Conservation (phyloP, 768 basidiomycete genomes). For the Psilocybe azurescens region DNA sequence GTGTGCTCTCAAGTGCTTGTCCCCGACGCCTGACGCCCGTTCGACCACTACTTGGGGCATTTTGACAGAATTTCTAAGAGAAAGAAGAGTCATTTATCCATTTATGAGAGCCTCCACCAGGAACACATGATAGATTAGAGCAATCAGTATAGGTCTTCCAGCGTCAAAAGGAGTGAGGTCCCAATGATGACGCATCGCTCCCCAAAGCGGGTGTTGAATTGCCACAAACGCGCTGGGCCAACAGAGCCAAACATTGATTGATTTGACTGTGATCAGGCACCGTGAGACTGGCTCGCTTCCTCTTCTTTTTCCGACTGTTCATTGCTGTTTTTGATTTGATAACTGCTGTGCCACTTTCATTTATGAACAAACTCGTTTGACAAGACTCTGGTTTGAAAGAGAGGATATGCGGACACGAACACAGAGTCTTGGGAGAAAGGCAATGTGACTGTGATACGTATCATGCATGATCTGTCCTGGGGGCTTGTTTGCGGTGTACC, state of each 20-base stretch:
- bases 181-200: too few relatives aligned
- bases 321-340: too few relatives aligned
- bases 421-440: background rate
- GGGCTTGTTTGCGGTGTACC: background rate
- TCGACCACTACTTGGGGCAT: too few relatives aligned
- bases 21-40: too few relatives aligned
- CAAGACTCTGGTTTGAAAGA: too few relatives aligned
- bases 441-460: conserved; percentile 20
- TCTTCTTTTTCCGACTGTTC: background rate
- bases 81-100: background rate
- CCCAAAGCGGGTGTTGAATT: background rate
- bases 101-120: background rate
- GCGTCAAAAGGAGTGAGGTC: background rate
- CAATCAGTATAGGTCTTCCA: background rate
- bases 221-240: background rate
- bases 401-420: too few relatives aligned
- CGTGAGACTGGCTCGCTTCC: background rate
- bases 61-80: too few relatives aligned
- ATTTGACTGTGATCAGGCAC: background rate
- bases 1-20: too few relatives aligned
- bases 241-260: background rate
- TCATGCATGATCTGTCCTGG: background rate
- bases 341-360: too few relatives aligned
- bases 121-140: background rate
- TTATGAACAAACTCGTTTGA: too few relatives aligned